Conservation (phyloP, 2,329 filamentous ascomycete genomes). For the Sarocladium brachiariae region DNA sequence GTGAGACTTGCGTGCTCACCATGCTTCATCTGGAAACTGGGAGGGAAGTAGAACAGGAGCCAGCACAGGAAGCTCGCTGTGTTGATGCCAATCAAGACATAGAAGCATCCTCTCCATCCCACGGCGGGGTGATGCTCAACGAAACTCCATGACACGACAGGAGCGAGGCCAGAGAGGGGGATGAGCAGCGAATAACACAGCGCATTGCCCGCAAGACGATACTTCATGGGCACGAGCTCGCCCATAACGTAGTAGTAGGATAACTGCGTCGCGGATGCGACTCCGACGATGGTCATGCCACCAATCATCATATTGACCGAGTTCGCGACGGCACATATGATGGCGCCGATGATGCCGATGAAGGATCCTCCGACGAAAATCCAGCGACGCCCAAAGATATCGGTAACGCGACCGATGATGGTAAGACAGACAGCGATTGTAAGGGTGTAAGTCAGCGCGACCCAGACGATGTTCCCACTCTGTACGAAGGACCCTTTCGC, state of each 20-base stretch:
- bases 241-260: slow-evolving; percentile 29
- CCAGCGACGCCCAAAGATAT: slow-evolving; percentile 20
- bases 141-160: slow-evolving; percentile 21
- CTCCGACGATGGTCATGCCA: slow-evolving; percentile 29
- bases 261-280: slow-evolving; percentile 28
- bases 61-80: slow-evolving; percentile 20
- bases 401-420: slow-evolving; percentile 21
- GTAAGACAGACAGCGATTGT: slow-evolving; percentile 20
- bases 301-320: slow-evolving; percentile 29
- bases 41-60: slow-evolving; percentile 27
- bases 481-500: slow-evolving; percentile 3
- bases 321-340: slow-evolving; percentile 28
- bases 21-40: slow-evolving; percentile 24
- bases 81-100: slow-evolving; percentile 23
- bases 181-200: slow-evolving; percentile 26
- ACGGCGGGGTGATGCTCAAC: slow-evolving; percentile 18
- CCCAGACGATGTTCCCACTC: slow-evolving; percentile 22
- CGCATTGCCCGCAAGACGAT: slow-evolving; percentile 24
- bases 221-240: slow-evolving; percentile 32
- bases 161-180: slow-evolving; percentile 22
- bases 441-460: slow-evolving; percentile 22
- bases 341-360: slow-evolving; percentile 7
- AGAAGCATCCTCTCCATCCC: slow-evolving; percentile 24
- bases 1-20: slow-evolving; percentile 17
- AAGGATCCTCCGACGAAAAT: slow-evolving; percentile 8